Percentiles rank a stretch among this genome's conserved stretches.
Evolutionary conservation across 177 flowering plant genomes (phyloP).

Genomic region (Vitis hybrid): DNA sequence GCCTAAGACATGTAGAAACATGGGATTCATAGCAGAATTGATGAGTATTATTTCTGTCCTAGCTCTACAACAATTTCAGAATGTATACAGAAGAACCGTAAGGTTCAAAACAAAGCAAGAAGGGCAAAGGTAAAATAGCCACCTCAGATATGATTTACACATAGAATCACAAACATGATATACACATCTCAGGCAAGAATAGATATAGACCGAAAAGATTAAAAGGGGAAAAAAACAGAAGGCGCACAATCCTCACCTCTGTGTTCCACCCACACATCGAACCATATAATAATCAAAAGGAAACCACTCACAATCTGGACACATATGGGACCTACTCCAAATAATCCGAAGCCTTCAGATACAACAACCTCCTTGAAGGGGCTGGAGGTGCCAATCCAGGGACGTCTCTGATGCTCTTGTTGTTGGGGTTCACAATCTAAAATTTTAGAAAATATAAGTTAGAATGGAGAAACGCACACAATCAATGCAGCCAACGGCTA

Average conservation of each 20-base stretch:
- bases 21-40: background rate
- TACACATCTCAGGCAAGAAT: constrained; percentile 38
- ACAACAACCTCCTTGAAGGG: constrained; percentile 79
- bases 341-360: constrained; percentile 22
- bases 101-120: constrained; percentile 12
- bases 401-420: constrained; percentile 79
- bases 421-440: constrained; percentile 85
- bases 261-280: background rate
- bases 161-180: constrained; percentile 17
- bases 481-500: background rate
- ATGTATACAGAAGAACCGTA: constrained; percentile 10
- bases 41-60: constrained; percentile 1
- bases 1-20: no score
- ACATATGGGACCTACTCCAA: constrained; percentile 9
- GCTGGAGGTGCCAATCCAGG: constrained; percentile 97
- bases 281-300: background rate
- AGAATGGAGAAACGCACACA: constrained; percentile 1
- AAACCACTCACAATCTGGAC: background rate
- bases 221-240: background rate
- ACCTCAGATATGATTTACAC: constrained; percentile 11
- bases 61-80: background rate
- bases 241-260: constrained; percentile 7
- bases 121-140: constrained; percentile 28
- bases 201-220: background rate
- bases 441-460: constrained; percentile 3